phyloP scores from a whole-genome alignment of 225 moss, liverwort and hornwort species.

The Climacium dendroides region DNA sequence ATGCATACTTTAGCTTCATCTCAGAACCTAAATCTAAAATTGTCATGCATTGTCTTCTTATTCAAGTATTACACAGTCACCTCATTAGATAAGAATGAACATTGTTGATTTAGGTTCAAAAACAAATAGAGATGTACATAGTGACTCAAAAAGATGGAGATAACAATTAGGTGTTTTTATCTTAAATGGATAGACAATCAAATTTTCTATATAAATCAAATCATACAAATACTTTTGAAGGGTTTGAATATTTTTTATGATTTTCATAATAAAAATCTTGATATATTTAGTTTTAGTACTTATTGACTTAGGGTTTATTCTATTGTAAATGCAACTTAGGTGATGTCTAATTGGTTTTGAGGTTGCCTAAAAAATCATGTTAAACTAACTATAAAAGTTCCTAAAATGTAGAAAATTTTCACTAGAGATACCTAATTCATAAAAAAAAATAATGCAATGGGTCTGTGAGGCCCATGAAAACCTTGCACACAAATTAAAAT shows the following conservation, averaged over 20 bases:
- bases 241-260: no score
- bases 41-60: accelerated
- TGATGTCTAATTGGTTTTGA: no score
- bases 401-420: background rate
- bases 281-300: no score
- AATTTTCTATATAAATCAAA: background rate
- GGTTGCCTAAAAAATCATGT: background rate
- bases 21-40: background rate
- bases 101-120: background rate
- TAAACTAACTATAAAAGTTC: background rate
- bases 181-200: background rate
- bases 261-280: no score
- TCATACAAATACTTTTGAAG: no score
- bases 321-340: no score
- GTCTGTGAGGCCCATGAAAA: no score
- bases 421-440: background rate
- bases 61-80: background rate
- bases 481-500: no score
- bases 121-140: accelerated
- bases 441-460: background rate
- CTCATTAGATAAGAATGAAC: background rate
- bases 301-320: background rate
- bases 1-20: background rate
- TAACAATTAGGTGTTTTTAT: background rate
- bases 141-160: background rate